Conservation (phyloP, 345 rosid species). For the Lumnitzera littorea region DNA sequence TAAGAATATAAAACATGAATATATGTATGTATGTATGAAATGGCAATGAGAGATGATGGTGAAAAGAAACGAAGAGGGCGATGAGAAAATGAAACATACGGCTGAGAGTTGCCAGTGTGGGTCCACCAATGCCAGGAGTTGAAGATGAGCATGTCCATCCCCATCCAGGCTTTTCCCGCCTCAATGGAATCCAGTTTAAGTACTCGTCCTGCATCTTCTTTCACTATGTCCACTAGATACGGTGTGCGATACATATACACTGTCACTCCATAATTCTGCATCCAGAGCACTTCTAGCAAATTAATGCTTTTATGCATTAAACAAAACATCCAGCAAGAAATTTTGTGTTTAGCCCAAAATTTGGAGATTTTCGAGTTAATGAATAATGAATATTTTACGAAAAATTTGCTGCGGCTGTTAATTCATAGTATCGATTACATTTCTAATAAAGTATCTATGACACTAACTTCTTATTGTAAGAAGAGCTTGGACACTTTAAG, state of each 20-base stretch:
- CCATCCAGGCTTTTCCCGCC: constrained; percentile 64
- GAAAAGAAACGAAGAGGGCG: background rate
- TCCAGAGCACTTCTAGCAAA: background rate
- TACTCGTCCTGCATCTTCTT: constrained; percentile 53
- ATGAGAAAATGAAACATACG: constrained; percentile 22
- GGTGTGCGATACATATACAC: constrained; percentile 69
- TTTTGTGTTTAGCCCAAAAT: background rate
- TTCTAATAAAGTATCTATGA: no score
- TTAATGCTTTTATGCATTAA: background rate
- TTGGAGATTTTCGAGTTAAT: no score
- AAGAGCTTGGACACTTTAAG: no score
- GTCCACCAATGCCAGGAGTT: constrained; percentile 99
- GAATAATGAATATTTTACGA: no score
- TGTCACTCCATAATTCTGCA: constrained; percentile 67
- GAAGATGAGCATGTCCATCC: constrained; percentile 79
- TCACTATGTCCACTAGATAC: constrained; percentile 67
- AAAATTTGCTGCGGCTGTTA: no score
- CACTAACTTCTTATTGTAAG: no score
- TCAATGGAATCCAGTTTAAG: constrained; percentile 54
- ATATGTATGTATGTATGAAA: no score
- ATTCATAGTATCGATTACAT: no score
- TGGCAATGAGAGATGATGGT: constrained; percentile 1
- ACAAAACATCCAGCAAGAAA: background rate
- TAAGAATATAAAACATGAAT: no score
- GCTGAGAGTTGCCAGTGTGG: constrained; percentile 61